Evolutionary conservation across 257 asterid genomes (phyloP).

Genomic region (Forsythia suspensa): DNA sequence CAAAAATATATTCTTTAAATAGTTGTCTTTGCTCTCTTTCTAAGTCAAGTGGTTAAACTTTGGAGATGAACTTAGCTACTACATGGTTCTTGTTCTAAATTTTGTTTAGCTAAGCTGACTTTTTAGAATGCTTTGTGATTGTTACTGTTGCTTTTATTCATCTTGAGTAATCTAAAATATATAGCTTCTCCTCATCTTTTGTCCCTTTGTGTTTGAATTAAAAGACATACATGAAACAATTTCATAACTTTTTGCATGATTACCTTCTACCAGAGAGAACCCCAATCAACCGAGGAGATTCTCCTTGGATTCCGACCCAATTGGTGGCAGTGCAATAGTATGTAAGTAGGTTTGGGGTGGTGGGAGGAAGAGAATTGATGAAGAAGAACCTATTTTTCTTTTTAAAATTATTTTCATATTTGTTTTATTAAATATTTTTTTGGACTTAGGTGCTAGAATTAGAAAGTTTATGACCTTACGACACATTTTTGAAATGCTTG

Average conservation of each 20-base stretch:
- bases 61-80: not conserved
- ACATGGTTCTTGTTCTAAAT: not conserved
- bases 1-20: too few species aligned
- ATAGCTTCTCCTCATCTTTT: not conserved
- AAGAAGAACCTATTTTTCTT: too few species aligned
- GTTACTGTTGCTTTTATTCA: not conserved
- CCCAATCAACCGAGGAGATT: too few species aligned
- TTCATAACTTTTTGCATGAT: slow-evolving; percentile 15
- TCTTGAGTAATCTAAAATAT: not conserved
- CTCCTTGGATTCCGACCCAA: too few species aligned
- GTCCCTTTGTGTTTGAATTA: not conserved
- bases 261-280: slow-evolving; percentile 68
- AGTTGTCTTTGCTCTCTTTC: not conserved
- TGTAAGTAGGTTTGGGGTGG: too few species aligned
- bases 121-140: not conserved
- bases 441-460: too few species aligned
- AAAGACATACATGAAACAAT: not conserved
- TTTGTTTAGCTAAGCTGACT: not conserved
- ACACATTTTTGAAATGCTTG: too few species aligned
- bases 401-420: too few species aligned
- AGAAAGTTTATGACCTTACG: too few species aligned
- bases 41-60: not conserved
- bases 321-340: too few species aligned
- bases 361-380: too few species aligned
- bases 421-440: too few species aligned